phyloP scores from a whole-genome alignment of 257 asterid genomes.

The Paulownia fortunei region DNA sequence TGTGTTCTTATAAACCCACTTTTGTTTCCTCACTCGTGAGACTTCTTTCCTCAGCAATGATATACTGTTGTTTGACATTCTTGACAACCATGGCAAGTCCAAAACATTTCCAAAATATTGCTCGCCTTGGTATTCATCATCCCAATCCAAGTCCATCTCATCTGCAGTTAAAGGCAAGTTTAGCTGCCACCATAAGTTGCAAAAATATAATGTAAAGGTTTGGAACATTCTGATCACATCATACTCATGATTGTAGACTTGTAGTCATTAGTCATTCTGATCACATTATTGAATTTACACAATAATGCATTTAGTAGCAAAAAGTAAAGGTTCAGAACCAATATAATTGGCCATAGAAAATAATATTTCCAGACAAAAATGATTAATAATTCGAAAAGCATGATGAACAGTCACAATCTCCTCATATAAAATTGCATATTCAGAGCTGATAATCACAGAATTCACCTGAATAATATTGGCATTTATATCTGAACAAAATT shows the following conservation, averaged over 20 bases:
- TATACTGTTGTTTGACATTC: constrained; percentile 29
- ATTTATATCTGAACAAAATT: constrained; percentile 12
- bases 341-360: neutral
- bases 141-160: constrained; percentile 53
- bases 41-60: constrained; percentile 57
- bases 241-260: neutral
- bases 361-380: neutral
- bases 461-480: neutral
- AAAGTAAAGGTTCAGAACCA: neutral
- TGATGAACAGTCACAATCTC: constrained; percentile 19
- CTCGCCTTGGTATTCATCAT: constrained; percentile 24
- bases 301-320: constrained; percentile 17
- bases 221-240: neutral
- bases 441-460: constrained; percentile 1
- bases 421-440: constrained; percentile 20
- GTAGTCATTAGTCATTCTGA: neutral
- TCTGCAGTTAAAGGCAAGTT: constrained; percentile 50
- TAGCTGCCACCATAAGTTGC: constrained; percentile 24
- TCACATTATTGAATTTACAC: constrained; percentile 19
- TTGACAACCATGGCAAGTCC: constrained; percentile 51
- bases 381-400: neutral
- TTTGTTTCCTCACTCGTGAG: constrained; percentile 67
- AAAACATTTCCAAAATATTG: constrained; percentile 24
- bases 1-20: constrained; percentile 45
- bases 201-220: neutral